These are phyloP conservation scores for Magnaporthales sp. DNA, from an alignment of 2,329 filamentous ascomycete species.

Conservation along the genomic window DNA sequence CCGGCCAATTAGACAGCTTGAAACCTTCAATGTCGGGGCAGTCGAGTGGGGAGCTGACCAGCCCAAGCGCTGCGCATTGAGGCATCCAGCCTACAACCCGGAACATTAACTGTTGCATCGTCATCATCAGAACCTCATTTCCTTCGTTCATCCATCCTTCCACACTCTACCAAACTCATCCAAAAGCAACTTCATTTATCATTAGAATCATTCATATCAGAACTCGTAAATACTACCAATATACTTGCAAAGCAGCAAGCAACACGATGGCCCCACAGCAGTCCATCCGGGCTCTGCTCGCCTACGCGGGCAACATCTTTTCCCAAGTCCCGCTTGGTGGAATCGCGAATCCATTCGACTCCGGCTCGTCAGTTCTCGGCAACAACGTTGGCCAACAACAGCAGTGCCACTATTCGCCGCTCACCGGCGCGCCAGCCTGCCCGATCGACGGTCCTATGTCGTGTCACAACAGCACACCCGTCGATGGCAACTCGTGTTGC, in stretches of 20 bases:
- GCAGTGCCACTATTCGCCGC: conserved; percentile 4
- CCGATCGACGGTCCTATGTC: conserved; percentile 31
- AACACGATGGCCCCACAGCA: not conserved
- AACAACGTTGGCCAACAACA: not conserved
- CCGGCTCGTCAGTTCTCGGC: not conserved
- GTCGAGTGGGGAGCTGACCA: not conserved
- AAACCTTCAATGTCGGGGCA: not conserved
- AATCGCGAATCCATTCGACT: conserved; percentile 5
- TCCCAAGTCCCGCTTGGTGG: conserved; percentile 5
- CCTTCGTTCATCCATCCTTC: not conserved
- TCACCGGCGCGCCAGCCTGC: conserved; percentile 15
- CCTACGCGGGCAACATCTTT: conserved; percentile 5
- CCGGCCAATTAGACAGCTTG: not conserved
- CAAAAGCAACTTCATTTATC: not conserved
- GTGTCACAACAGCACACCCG: conserved; percentile 27
- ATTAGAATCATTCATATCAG: not conserved
- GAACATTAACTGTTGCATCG: not conserved
- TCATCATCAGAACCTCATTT: not conserved
- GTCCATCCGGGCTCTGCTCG: conserved; percentile 4
- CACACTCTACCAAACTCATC: not conserved
- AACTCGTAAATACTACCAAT: not conserved
- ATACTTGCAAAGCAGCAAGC: not conserved
- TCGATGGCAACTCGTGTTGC: conserved; percentile 28
- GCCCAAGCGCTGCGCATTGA: not conserved
- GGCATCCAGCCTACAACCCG: not conserved